A percentile compares a stretch with the other conserved stretches of the same genome.
phyloP scores from a whole-genome alignment of 768 basidiomycete species.

The Trametes coccinea region DNA sequence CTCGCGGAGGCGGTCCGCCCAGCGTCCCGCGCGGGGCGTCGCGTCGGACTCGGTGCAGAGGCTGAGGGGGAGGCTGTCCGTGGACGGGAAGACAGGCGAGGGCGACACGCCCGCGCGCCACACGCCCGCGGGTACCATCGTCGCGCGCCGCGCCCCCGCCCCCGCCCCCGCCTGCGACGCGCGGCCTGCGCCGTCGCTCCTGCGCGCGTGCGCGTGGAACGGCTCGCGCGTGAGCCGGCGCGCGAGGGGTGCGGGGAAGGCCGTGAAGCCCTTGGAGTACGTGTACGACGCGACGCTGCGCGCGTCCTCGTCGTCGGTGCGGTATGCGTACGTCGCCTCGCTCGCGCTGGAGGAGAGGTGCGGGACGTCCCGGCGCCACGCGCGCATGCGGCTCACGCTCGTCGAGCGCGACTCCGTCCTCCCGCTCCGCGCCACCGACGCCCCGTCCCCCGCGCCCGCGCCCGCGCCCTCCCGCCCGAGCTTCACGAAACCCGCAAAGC shows the following conservation, averaged over 20 bases:
- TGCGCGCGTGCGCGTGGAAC: constrained; percentile 6
- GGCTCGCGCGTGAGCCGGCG: constrained; percentile 23
- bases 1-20: not conserved
- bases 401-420: constrained; percentile 13
- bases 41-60: not conserved
- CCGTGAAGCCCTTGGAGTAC: constrained; percentile 5
- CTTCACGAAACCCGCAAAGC: constrained; percentile 15
- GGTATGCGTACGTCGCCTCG: not conserved
- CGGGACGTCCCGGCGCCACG: constrained; percentile 17
- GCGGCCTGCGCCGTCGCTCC: not conserved
- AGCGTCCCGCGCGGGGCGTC: not conserved
- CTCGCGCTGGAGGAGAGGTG: no score
- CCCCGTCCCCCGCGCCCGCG: no score
- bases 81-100: not conserved
- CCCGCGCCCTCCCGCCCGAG: not conserved
- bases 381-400: constrained; percentile 20
- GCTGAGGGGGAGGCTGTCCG: no score
- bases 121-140: constrained; percentile 16
- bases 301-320: constrained; percentile 9
- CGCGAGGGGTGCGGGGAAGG: not conserved
- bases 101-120: constrained; percentile 15
- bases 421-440: no score
- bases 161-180: no score
- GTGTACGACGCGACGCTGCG: constrained; percentile 5
- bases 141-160: not conserved